Base-by-base conservation (phyloP, 2,329 filamentous ascomycete species). In the Colletotrichum viniferum region DNA sequence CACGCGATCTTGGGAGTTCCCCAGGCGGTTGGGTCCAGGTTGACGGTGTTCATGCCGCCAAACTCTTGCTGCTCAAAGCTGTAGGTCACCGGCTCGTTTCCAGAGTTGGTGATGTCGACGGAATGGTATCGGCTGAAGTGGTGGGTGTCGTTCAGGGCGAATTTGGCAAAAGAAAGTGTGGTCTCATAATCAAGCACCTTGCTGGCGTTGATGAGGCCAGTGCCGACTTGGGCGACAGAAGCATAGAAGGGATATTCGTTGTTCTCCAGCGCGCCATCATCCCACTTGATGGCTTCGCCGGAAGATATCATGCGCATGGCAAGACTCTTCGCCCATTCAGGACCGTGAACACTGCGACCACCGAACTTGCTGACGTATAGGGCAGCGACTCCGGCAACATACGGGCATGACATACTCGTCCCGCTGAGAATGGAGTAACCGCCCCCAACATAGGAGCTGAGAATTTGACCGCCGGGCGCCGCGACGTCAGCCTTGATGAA, bases 371-470 rank as follows among this genome's bases (percentile, higher is more conserved):
- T 77, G 34, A 81, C 79, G 34, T 80, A 82, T 3, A 83, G 76
- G 28, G 81, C 83, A 5, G 81, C 82, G 7, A 85, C 80, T 5
- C 85, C 87, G 14, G 86, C 85, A 8, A 87, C 81, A 62, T 86
- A 85, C 9, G 87, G 86, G 21, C 83, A 83, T 6, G 86, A 85
- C 87, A 89, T 88, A 3, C 85, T 87, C 2, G 88, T 89, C 48
- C 88, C 88, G 60, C 83, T 85, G 30, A 86, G 79, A 9, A 86
- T 81, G 38, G 83, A 82, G 70, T 88, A 88, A 6, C 73, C 67
- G 8, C 74, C 76, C n/a, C 78, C 72, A 2, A 76, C 77, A 70
- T 83, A 87, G 3, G 86, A 87, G 14, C 84, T 85, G 34, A 87
- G 80, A 64, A 88, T 88, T 13, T 83, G 81, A 14, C 84, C 83